phyloP scores from a whole-genome alignment of 805 yeast species.

The Vanderwaltozyma tropicalis region DNA sequence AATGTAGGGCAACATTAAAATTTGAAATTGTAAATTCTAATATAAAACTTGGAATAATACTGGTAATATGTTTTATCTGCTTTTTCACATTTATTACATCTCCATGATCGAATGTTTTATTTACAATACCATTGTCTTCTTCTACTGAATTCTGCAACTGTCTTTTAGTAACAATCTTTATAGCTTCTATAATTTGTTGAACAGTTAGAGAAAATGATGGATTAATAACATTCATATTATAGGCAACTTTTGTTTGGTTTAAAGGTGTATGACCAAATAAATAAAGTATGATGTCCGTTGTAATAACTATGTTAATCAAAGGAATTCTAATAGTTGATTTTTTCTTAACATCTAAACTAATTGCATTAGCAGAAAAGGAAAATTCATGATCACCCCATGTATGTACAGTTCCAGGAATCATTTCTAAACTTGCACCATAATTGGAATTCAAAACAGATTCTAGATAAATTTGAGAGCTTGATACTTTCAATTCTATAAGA shows the following conservation, averaged over 20 bases:
- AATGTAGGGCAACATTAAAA: constrained; percentile 15
- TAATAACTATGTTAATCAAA: constrained; percentile 19
- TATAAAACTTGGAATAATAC: constrained; percentile 14
- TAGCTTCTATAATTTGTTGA: constrained; percentile 8
- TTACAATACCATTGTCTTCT: background rate
- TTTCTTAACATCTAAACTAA: constrained; percentile 10
- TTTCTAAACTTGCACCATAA: constrained; percentile 14
- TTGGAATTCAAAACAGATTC: constrained; percentile 16
- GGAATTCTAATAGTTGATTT: constrained; percentile 23
- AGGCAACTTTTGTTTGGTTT: constrained; percentile 12
- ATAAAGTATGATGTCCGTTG: constrained; percentile 19
- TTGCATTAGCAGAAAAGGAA: constrained; percentile 21
- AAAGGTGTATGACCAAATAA: constrained; percentile 10
- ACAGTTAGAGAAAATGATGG: constrained; percentile 22
- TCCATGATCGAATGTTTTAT: background rate
- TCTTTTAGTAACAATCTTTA: constrained; percentile 1
- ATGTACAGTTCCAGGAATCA: constrained; percentile 8
- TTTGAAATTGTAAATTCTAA: constrained; percentile 19
- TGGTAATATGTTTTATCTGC: background rate
- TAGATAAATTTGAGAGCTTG: constrained; percentile 20
- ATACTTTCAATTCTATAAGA: constrained; percentile 12
- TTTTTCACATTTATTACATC: background rate
- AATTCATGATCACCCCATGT: constrained; percentile 19
- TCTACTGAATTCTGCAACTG: background rate
- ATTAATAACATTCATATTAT: constrained; percentile 21